These are phyloP conservation scores for Eimeria maxima DNA, from an alignment of 169 alveolate genomes.

Conservation along the genomic window DNA sequence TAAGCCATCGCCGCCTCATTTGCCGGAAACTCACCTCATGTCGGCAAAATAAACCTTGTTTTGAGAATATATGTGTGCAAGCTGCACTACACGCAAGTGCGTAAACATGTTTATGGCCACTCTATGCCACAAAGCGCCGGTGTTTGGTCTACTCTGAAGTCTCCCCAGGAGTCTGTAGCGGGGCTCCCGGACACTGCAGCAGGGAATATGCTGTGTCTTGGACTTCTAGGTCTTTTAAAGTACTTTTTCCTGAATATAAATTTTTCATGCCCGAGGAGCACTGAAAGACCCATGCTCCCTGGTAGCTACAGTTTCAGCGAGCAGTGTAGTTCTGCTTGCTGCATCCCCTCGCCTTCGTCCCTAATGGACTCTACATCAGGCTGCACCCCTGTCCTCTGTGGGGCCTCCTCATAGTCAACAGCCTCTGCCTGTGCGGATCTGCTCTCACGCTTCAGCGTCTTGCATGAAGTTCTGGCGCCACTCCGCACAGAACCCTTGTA, in stretches of 20 bases:
- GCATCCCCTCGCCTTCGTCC: no score
- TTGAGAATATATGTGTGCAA: neutral
- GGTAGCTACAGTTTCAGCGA: neutral
- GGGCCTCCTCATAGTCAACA: no score
- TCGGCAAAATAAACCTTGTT: neutral
- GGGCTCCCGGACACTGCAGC: neutral
- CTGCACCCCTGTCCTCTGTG: no score
- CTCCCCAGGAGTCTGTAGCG: neutral
- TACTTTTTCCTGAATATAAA: neutral
- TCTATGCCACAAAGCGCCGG: neutral
- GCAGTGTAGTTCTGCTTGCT: no score
- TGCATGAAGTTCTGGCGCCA: no score
- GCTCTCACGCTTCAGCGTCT: no score
- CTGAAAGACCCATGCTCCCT: neutral
- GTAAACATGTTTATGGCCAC: neutral
- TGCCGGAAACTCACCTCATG: neutral
- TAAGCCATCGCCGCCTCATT: neutral
- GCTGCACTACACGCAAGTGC: neutral
- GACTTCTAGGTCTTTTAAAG: neutral
- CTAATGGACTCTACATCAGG: no score
- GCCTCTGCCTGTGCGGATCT: no score
- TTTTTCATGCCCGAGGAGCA: neutral
- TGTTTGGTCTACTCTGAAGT: neutral
- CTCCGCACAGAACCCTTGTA: no score
- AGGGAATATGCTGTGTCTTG: neutral